These are phyloP conservation scores for Paraleonurus japonicus DNA, from an alignment of 257 asterid species.

Conservation along the genomic window DNA sequence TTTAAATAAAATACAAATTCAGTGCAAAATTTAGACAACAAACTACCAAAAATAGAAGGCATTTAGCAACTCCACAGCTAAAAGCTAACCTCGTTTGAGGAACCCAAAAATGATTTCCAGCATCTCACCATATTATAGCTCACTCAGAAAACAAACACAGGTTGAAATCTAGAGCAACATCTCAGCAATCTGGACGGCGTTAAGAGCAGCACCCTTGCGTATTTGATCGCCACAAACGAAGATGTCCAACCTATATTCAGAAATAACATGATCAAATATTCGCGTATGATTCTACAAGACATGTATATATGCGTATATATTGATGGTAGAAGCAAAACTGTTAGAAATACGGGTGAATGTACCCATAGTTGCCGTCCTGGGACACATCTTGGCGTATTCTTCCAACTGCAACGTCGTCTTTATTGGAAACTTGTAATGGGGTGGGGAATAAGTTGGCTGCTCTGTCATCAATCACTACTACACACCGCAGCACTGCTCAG, in stretches of 20 bases:
- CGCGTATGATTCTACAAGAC: background rate
- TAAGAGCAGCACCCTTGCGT: slow-evolving; percentile 96
- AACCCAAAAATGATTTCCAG: slow-evolving; percentile 10
- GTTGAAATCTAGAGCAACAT: slow-evolving; percentile 48
- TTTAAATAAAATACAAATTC: background rate
- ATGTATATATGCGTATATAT: background rate
- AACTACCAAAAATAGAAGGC: background rate
- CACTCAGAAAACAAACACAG: background rate
- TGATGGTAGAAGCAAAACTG: background rate
- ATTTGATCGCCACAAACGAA: slow-evolving; percentile 97
- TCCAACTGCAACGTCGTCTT: slow-evolving; percentile 92
- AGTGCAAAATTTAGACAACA: background rate
- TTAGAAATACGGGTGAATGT: background rate
- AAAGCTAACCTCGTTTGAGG: background rate
- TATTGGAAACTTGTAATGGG: slow-evolving; percentile 78
- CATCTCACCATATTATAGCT: slow-evolving; percentile 20
- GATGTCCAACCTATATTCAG: slow-evolving; percentile 73
- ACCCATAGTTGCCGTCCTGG: slow-evolving; percentile 88
- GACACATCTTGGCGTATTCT: slow-evolving; percentile 89
- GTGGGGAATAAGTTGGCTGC: slow-evolving; percentile 82
- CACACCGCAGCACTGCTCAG: slow-evolving; percentile 74
- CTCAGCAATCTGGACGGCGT: slow-evolving; percentile 87
- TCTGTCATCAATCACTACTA: slow-evolving; percentile 81
- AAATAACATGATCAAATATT: background rate
- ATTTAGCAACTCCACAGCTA: background rate